A percentile compares a stretch with the other conserved stretches of the same genome.
Conservation (phyloP, 2,329 filamentous ascomycete species). For the Teratosphaeria epicoccoides region DNA sequence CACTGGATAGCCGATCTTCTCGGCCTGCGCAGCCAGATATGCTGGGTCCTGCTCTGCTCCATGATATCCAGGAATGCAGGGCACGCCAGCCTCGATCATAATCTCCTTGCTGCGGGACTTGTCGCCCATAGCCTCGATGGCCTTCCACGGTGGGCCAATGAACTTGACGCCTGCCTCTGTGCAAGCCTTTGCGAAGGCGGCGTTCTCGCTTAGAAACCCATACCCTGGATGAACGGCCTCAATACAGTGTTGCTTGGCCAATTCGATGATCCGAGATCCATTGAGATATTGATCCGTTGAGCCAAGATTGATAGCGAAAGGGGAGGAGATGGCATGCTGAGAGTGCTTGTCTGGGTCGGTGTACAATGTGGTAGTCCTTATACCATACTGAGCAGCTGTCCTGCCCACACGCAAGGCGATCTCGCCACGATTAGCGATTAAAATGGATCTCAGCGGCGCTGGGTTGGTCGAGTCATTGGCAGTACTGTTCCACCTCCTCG, state of each 20-base stretch:
- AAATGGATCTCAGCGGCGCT: slow-evolving; percentile 49
- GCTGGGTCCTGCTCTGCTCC: slow-evolving; percentile 64
- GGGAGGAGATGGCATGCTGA: slow-evolving; percentile 79
- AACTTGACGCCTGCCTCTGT: slow-evolving; percentile 85
- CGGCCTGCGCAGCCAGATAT: slow-evolving; percentile 57
- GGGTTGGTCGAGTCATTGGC: slow-evolving; percentile 3
- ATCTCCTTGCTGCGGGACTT: slow-evolving; percentile 91
- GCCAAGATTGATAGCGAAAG: slow-evolving; percentile 74
- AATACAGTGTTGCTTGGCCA: slow-evolving; percentile 78
- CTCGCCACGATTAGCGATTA: slow-evolving; percentile 95
- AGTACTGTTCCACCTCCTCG: slow-evolving; percentile 15
- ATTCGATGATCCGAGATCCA: slow-evolving; percentile 78
- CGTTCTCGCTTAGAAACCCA: slow-evolving; percentile 88
- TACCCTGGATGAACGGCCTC: slow-evolving; percentile 93
- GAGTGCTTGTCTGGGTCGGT: slow-evolving; percentile 80
- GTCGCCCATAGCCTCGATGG: slow-evolving; percentile 77
- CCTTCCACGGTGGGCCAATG: slow-evolving; percentile 75
- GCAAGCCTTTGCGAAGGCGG: slow-evolving; percentile 77
- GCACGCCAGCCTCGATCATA: slow-evolving; percentile 89
- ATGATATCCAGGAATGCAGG: slow-evolving; percentile 93
- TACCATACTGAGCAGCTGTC: slow-evolving; percentile 79
- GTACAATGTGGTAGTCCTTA: slow-evolving; percentile 87
- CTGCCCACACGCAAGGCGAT: slow-evolving; percentile 88
- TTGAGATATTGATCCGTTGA: slow-evolving; percentile 81
- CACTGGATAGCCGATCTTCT: slow-evolving; percentile 56